Conservation (phyloP, 768 basidiomycete species). For the Russula sp. region DNA sequence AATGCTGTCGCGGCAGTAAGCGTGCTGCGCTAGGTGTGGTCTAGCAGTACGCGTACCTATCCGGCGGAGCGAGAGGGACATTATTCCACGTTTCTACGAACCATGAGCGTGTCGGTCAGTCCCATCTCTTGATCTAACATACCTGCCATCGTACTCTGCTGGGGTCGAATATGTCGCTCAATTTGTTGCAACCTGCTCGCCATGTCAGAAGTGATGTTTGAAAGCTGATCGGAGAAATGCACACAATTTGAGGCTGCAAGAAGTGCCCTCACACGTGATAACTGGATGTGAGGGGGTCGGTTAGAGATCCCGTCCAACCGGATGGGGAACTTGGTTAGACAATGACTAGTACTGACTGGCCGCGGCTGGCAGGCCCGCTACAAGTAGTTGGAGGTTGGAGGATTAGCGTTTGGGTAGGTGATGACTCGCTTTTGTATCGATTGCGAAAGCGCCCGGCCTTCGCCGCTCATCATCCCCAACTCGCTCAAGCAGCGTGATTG, state of each 20-base stretch:
- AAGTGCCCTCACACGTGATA: conserved; percentile 6
- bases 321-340: background rate
- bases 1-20: conserved; percentile 46
- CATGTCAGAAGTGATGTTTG: conserved; percentile 34
- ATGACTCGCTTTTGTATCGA: conserved; percentile 6
- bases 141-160: conserved; percentile 40
- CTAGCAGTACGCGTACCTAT: conserved; percentile 51
- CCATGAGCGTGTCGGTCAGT: conserved; percentile 13
- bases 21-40: background rate
- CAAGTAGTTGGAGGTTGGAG: background rate
- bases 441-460: background rate
- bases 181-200: conserved; percentile 56
- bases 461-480: background rate
- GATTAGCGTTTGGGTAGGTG: background rate
- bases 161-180: conserved; percentile 42
- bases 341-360: no score
- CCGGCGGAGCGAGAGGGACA: conserved; percentile 80
- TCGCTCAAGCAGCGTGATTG: background rate
- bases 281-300: background rate
- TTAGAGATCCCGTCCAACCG: background rate
- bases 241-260: background rate
- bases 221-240: background rate
- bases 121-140: conserved; percentile 24
- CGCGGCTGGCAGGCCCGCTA: background rate
- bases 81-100: conserved; percentile 61